Conservation (phyloP, 345 rosid species). For the Citrus hindsii region DNA sequence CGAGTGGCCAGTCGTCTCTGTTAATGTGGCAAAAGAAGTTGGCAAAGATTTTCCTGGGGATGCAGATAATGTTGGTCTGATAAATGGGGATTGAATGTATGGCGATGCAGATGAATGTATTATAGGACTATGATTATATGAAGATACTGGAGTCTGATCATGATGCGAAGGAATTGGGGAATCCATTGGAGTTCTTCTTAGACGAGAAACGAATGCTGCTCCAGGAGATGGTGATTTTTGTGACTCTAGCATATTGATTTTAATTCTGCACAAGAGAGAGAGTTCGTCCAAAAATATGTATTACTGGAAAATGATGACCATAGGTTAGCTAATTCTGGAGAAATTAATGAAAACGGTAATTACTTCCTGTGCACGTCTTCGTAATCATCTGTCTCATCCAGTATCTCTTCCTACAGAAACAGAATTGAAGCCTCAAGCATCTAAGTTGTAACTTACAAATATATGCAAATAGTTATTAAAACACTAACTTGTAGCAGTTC, state of each 20-base stretch:
- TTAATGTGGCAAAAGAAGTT: conserved; percentile 21
- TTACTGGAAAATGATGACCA: background rate
- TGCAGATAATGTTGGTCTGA: conserved; percentile 40
- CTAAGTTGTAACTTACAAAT: background rate
- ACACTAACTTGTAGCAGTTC: conserved; percentile 63
- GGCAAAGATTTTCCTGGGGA: conserved; percentile 42
- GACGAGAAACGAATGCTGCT: conserved; percentile 28
- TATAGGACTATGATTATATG: conserved; percentile 37
- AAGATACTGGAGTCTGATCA: conserved; percentile 36
- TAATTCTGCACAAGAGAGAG: conserved; percentile 33
- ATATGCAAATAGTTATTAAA: background rate
- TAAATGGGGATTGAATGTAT: conserved; percentile 42
- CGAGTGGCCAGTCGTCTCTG: conserved; percentile 14
- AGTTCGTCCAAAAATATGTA: background rate
- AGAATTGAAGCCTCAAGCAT: background rate
- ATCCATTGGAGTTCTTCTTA: conserved; percentile 22
- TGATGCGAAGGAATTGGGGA: conserved; percentile 47
- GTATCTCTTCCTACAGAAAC: conserved; percentile 63
- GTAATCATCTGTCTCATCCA: conserved; percentile 71
- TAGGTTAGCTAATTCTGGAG: background rate
- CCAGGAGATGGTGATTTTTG: conserved; percentile 41
- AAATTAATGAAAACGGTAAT: background rate
- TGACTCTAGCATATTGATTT: conserved; percentile 43
- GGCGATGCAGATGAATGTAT: conserved; percentile 55
- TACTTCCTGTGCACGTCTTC: conserved; percentile 52